These are phyloP conservation scores for Bretziella fagacearum DNA, from an alignment of 2,329 filamentous ascomycete genomes.

Conservation along the genomic window DNA sequence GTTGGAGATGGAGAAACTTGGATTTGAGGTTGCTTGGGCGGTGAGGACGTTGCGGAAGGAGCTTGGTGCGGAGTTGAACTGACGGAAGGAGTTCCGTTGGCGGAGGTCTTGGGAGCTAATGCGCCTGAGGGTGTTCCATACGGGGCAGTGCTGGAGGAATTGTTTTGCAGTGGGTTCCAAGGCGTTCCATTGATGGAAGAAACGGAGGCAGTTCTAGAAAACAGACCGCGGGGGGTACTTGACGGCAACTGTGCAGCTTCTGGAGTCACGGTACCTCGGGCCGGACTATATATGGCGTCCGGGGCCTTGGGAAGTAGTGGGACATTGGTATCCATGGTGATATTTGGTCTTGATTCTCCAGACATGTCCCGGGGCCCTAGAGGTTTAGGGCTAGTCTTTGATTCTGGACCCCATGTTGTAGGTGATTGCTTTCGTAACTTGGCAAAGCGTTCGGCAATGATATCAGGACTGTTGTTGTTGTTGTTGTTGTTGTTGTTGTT, in stretches of 20 bases:
- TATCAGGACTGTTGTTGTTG: constrained; percentile 1
- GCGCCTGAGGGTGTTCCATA: too few species aligned
- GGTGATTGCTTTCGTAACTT: background rate
- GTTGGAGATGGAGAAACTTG: background rate
- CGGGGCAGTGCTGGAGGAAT: too few species aligned
- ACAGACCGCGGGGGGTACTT: constrained; percentile 46
- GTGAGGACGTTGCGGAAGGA: background rate
- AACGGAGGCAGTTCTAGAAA: constrained; percentile 39
- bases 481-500: too few species aligned
- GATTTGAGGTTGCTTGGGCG: background rate
- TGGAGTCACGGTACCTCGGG: constrained; percentile 49
- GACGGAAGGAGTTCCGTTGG: background rate
- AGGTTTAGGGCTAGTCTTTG: constrained; percentile 22
- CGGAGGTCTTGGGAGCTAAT: background rate
- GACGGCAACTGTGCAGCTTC: constrained; percentile 48
- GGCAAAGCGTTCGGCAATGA: constrained; percentile 16
- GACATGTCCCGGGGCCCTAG: constrained; percentile 39
- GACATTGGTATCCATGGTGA: constrained; percentile 34
- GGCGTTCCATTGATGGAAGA: constrained; percentile 12
- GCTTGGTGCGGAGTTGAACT: background rate
- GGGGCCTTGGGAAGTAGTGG: constrained; percentile 51
- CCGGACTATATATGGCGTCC: constrained; percentile 64
- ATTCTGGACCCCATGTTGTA: background rate
- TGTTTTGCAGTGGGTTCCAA: too few species aligned
- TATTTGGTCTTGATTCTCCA: constrained; percentile 24